Base-by-base conservation (phyloP, 2,329 filamentous ascomycete genomes). In the Neofusicoccum laricinum region DNA sequence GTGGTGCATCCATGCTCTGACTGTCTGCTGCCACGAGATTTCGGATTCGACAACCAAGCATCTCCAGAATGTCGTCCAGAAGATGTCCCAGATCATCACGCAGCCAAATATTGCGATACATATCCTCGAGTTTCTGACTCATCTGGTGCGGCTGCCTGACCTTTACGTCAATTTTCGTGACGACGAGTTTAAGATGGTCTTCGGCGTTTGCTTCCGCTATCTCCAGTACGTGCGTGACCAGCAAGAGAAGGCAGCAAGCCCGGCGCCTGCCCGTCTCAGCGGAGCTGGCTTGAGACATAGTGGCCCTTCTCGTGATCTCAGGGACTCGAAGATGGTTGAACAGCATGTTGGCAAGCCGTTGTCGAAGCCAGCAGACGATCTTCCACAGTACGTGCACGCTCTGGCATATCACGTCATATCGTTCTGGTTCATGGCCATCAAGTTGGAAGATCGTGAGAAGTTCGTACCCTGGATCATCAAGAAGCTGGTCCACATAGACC, bases 61-160 rank as follows among this genome's bases (percentile, higher is more conserved):
- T 19, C 83, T 98, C 66, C 90, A 94, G 50, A 90, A 88, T 50
- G 92, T 98, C 69, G 83, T 99, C 63, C 90, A 93, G 71, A 94
- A 92, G 74, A 96, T 99, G 91, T 90, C 93, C 1, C 92, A 93
- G 70, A 96, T 97, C 71, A 96, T 99, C 71, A 98, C 95, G 0
- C 93, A 97, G 71, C 89, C 92, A 6, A 88, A 93, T 64, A 90
- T 97, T 40, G 93, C 94, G 10, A 90, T 97, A 66, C 95, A 99
- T 73, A 96, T 99, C 66, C 82, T 99, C 57, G 95, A 99, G 73
- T 98, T 99, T 72, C 81, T 99, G n/a, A 91, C 92, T 10, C 90
- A 92, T 57, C 84, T 99, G 32, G 93, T 93, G 61, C 89, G 94
- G 40, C 81, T 97, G 65, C 92, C 91, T 10, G 86, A 92, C 66